Conservation (phyloP, 257 asterid species). For the Hygrophila difformis region DNA sequence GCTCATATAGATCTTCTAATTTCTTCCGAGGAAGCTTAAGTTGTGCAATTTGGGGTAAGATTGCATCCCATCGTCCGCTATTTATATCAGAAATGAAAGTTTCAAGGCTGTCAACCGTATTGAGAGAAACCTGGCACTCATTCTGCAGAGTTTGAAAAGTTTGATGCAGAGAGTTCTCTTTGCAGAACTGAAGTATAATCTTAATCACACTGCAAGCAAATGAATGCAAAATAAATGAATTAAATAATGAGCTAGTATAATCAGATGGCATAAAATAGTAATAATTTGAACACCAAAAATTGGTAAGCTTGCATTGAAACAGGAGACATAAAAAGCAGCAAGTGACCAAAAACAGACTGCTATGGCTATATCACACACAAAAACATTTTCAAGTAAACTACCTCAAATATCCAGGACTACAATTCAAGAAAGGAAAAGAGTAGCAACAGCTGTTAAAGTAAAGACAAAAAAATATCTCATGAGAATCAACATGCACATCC, state of each 20-base stretch:
- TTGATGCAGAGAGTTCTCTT: slow-evolving; percentile 90
- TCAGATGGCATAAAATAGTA: no score
- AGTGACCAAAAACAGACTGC: not conserved
- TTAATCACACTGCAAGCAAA: slow-evolving; percentile 71
- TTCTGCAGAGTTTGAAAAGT: slow-evolving; percentile 81
- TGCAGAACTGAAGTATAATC: slow-evolving; percentile 96
- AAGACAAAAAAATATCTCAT: slow-evolving; percentile 5
- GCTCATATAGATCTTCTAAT: slow-evolving; percentile 93
- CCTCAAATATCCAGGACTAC: not conserved
- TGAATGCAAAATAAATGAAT: not conserved
- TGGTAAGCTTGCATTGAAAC: not conserved
- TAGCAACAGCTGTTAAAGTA: not conserved
- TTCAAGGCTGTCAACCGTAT: slow-evolving; percentile 91
- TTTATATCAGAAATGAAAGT: slow-evolving; percentile 85
- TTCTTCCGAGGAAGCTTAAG: slow-evolving; percentile 88
- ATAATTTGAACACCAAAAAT: not conserved
- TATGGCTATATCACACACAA: not conserved
- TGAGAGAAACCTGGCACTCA: slow-evolving; percentile 94
- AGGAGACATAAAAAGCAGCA: not conserved
- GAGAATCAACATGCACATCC: not conserved
- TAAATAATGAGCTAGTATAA: not conserved
- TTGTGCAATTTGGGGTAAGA: slow-evolving; percentile 90
- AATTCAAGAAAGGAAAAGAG: not conserved
- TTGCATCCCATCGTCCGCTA: slow-evolving; percentile 98
- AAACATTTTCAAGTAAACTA: slow-evolving; percentile 1